Conservation (phyloP, 2,329 filamentous ascomycete species). For the Fusarium nodosum region DNA sequence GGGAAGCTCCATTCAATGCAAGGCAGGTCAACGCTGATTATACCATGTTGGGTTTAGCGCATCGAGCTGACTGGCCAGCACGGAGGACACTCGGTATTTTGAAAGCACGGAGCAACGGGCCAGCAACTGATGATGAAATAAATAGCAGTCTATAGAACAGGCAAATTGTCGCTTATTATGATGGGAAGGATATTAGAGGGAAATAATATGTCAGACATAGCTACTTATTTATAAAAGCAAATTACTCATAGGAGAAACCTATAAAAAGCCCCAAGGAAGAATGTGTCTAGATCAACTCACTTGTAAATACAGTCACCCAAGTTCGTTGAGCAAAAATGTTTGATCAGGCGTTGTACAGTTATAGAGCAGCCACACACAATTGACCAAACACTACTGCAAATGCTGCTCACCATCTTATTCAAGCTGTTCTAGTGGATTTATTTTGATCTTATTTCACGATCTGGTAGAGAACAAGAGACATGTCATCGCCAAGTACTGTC, state of each 20-base stretch:
- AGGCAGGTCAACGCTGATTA: slow-evolving; percentile 24
- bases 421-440: neutral
- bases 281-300: neutral
- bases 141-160: neutral
- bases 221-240: too few relatives aligned
- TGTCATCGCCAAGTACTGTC: slow-evolving; percentile 2
- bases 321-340: neutral
- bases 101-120: slow-evolving; percentile 34
- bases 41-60: slow-evolving; percentile 22
- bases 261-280: too few relatives aligned
- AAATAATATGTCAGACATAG: neutral
- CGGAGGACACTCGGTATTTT: slow-evolving; percentile 48
- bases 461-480: slow-evolving; percentile 1
- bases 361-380: neutral
- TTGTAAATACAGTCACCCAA: slow-evolving; percentile 1
- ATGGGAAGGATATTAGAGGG: neutral
- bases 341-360: neutral
- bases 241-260: neutral
- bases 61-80: slow-evolving; percentile 33
- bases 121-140: slow-evolving; percentile 3
- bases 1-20: slow-evolving; percentile 36
- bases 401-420: neutral
- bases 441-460: slow-evolving; percentile 11
- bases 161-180: neutral
- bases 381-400: neutral